Conservation (phyloP, 2,329 filamentous ascomycete species). For the Colletotrichum australisinense region DNA sequence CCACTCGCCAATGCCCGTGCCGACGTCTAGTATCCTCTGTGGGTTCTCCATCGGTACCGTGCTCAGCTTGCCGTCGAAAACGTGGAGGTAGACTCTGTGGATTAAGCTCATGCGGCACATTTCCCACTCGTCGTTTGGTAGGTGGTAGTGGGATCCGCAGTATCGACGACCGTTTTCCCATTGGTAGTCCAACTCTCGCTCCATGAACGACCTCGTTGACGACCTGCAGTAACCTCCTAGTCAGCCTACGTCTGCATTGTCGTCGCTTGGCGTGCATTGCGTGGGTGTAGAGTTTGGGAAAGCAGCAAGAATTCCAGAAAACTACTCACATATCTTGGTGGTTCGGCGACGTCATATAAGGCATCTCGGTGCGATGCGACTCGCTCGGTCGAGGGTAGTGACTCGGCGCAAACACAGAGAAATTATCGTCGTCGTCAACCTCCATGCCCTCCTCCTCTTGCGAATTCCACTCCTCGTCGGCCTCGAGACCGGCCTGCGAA, state of each 20-base stretch:
- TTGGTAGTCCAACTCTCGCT: slow-evolving; percentile 64
- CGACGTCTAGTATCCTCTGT: slow-evolving; percentile 64
- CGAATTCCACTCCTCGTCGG: slow-evolving; percentile 36
- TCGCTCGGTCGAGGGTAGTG: slow-evolving; percentile 51
- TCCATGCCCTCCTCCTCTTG: slow-evolving; percentile 37
- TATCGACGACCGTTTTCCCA: slow-evolving; percentile 73
- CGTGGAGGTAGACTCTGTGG: slow-evolving; percentile 71
- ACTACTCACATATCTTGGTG: slow-evolving; percentile 54
- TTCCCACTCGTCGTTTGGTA: slow-evolving; percentile 75
- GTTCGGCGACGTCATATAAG: slow-evolving; percentile 44
- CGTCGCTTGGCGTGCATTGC: not conserved
- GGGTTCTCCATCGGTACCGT: slow-evolving; percentile 54
- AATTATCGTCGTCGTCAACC: slow-evolving; percentile 51
- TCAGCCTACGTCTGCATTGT: slow-evolving; percentile 37
- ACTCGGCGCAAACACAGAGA: slow-evolving; percentile 56
- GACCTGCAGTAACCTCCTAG: slow-evolving; percentile 43
- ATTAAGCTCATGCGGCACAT: slow-evolving; percentile 71
- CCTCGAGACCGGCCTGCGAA: slow-evolving; percentile 38
- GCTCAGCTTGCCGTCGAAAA: slow-evolving; percentile 57
- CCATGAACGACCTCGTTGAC: slow-evolving; percentile 61
- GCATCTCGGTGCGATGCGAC: slow-evolving; percentile 49
- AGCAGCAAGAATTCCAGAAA: not conserved
- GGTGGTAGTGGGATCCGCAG: slow-evolving; percentile 68
- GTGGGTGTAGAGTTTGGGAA: not conserved
- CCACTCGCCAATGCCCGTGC: slow-evolving; percentile 67